Conservation (phyloP, 2,329 filamentous ascomycete genomes). For the Endoconidiophora laricicola region DNA sequence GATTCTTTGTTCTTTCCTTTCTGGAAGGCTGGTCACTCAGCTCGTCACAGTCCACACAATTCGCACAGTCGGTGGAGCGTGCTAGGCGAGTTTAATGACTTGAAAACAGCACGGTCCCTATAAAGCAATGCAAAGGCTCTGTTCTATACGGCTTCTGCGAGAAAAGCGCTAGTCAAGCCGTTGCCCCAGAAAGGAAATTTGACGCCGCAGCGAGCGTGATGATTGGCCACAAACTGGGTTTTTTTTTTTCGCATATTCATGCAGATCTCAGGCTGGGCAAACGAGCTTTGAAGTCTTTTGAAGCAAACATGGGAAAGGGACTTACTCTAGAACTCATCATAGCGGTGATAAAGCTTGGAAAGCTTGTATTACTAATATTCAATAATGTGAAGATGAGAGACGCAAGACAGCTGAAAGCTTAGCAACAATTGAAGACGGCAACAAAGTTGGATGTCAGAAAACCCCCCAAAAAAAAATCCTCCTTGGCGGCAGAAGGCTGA, state of each 20-base stretch:
- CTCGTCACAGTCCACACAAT: not conserved
- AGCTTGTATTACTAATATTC: too few species aligned
- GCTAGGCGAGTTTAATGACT: not conserved
- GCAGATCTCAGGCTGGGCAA: not conserved
- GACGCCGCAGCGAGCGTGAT: constrained; percentile 1
- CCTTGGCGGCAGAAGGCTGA: not conserved
- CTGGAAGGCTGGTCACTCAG: not conserved
- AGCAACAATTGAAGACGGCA: too few species aligned
- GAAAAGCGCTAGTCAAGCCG: constrained; percentile 1
- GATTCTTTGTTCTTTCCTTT: not conserved
- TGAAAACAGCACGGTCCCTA: too few species aligned
- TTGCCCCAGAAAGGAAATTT: constrained; percentile 12
- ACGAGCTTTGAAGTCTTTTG: not conserved
- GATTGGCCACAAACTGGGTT: constrained; percentile 5
- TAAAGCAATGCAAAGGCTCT: too few species aligned
- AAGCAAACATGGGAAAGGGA: not conserved
- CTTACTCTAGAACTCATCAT: constrained; percentile 10
- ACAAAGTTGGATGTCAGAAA: too few species aligned
- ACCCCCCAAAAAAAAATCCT: not conserved
- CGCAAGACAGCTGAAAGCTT: too few species aligned
- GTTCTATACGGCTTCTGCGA: too few species aligned
- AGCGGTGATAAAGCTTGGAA: not conserved
- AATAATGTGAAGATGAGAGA: too few species aligned
- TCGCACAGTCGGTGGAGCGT: not conserved
- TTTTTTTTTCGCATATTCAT: constrained; percentile 7